These are phyloP conservation scores for Chlamydomonas reinhardtii DNA, from an alignment of 163 green algal species.

Conservation along the genomic window DNA sequence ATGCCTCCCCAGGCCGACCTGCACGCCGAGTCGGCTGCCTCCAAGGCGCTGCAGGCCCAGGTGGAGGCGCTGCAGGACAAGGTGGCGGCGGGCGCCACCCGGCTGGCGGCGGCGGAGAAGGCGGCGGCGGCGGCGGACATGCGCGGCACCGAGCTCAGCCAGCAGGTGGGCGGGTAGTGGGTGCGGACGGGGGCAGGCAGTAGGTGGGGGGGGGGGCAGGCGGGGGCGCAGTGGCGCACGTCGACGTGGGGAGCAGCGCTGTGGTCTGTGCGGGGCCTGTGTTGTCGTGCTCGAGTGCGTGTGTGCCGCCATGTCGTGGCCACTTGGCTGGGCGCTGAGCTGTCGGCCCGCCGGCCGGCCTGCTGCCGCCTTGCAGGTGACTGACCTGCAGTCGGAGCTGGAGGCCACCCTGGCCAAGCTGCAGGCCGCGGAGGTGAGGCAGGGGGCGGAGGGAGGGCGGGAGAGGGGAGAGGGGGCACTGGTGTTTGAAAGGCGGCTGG, in stretches of 20 bases:
- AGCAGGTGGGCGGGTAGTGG: neutral
- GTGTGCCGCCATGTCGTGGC: too few relatives aligned
- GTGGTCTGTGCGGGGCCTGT: too few relatives aligned
- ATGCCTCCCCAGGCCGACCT: conserved; percentile 2
- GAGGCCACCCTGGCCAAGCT: neutral
- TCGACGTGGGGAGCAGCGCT: too few relatives aligned
- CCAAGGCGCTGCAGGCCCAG: conserved; percentile 31
- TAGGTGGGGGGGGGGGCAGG: too few relatives aligned
- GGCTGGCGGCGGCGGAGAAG: conserved; percentile 14
- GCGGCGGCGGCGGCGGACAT: neutral
- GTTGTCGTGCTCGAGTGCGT: too few relatives aligned
- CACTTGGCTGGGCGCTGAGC: too few relatives aligned
- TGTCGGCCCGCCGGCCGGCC: too few relatives aligned
- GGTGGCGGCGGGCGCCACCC: neutral
- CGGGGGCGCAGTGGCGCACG: too few relatives aligned
- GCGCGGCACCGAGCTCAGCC: conserved; percentile 8
- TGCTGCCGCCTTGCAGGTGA: too few relatives aligned
- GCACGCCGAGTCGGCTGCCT: conserved; percentile 1
- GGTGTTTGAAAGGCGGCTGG: too few relatives aligned
- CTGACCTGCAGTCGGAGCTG: neutral
- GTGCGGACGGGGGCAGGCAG: too few relatives aligned
- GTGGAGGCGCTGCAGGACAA: conserved; percentile 24
- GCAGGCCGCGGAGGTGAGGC: conserved; percentile 4
- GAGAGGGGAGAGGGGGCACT: neutral
- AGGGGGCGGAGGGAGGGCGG: neutral